Evolutionary conservation across 2,329 filamentous ascomycete genomes (phyloP).

Genomic region (Coniella vitis): DNA sequence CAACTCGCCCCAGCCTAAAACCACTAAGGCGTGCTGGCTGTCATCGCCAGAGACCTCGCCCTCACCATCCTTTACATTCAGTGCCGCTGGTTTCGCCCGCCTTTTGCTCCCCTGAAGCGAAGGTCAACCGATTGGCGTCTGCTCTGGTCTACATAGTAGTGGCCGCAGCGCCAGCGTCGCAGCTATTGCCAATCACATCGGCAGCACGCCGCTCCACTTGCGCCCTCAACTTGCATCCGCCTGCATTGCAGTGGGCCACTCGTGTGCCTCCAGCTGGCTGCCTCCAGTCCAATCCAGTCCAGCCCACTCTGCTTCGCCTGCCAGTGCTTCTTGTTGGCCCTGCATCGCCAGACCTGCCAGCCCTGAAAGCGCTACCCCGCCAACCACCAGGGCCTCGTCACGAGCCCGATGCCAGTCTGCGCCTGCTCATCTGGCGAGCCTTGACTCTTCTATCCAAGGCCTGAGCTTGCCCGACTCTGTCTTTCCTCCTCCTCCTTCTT

Average conservation of each 20-base stretch:
- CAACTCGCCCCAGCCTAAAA: too few relatives aligned
- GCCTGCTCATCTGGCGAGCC: neutral
- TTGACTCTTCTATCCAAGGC: too few relatives aligned
- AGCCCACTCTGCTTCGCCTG: too few relatives aligned
- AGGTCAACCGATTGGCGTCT: too few relatives aligned
- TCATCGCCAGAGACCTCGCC: too few relatives aligned
- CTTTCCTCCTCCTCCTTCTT: neutral
- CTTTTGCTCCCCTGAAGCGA: too few relatives aligned
- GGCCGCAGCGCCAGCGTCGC: conserved; percentile 5
- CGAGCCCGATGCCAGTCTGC: neutral
- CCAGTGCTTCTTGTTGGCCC: too few relatives aligned
- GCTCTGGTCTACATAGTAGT: neutral
- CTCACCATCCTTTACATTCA: neutral
- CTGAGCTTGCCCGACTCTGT: too few relatives aligned
- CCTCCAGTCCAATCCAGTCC: neutral
- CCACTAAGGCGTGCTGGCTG: too few relatives aligned
- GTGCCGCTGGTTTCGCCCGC: too few relatives aligned
- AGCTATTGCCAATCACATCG: conserved; percentile 10
- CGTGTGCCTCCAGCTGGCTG: conserved; percentile 16
- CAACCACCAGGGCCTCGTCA: neutral
- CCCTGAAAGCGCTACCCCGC: neutral
- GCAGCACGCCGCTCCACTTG: conserved; percentile 6
- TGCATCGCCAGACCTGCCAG: too few relatives aligned
- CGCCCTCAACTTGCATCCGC: conserved; percentile 1
- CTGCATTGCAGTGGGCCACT: conserved; percentile 13